These are phyloP conservation scores for Cryptococcus sp. DNA, from an alignment of 1,284 basidiomycete genomes.

Conservation along the genomic window DNA sequence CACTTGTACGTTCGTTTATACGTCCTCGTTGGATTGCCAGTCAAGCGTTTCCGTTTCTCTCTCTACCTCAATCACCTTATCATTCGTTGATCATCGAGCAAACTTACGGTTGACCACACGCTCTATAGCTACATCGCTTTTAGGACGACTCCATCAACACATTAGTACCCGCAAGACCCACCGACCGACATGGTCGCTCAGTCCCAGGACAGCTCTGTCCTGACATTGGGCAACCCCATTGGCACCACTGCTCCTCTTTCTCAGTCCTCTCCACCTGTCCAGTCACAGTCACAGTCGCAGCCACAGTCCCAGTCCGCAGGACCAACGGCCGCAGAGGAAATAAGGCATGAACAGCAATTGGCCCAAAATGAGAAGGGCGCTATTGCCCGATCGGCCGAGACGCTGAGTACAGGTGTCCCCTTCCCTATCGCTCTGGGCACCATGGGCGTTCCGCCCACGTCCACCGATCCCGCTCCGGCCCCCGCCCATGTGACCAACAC, in stretches of 20 bases:
- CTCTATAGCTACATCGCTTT: no score
- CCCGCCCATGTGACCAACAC: background rate
- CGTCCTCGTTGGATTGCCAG: no score
- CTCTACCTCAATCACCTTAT: no score
- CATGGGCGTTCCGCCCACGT: conserved; percentile 6
- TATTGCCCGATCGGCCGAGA: conserved; percentile 5
- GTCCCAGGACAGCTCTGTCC: background rate
- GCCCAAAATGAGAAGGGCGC: conserved; percentile 1
- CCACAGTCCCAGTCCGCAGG: background rate
- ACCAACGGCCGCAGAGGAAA: background rate
- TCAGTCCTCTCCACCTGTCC: background rate
- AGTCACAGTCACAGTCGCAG: background rate
- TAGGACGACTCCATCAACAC: no score
- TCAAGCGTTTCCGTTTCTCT: no score
- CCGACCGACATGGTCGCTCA: background rate
- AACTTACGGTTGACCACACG: no score
- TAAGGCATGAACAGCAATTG: background rate
- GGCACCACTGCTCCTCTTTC: background rate
- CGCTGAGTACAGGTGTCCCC: conserved; percentile 10
- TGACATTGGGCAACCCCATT: background rate
- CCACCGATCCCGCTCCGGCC: background rate
- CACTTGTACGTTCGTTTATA: no score
- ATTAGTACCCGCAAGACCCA: no score
- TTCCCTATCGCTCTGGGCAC: conserved; percentile 14
- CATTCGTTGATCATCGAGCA: no score